Conservation (phyloP, 129 eudicot genomes). For the Flaveria brownii region DNA sequence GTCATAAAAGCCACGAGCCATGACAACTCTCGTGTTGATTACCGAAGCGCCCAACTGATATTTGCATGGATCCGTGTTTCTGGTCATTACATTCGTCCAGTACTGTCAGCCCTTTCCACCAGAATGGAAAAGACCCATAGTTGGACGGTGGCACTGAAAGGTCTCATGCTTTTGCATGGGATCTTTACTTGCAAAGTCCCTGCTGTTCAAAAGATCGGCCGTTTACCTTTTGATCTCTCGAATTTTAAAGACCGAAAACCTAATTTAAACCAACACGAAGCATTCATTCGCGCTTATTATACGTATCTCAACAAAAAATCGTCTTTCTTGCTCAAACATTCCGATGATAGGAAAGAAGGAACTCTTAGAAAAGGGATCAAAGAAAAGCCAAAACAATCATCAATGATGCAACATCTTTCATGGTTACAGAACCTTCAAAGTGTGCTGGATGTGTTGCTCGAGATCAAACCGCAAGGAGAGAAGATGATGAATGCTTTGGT, state of each 20-base stretch:
- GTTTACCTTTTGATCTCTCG: conserved; percentile 75
- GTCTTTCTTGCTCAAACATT: conserved; percentile 28
- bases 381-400: conserved; percentile 16
- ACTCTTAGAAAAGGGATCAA: conserved; percentile 26
- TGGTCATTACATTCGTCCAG: conserved; percentile 46
- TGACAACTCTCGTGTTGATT: conserved; percentile 47
- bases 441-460: conserved; percentile 59
- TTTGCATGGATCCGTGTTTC: conserved; percentile 62
- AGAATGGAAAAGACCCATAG: conserved; percentile 56
- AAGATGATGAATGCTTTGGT: conserved; percentile 42
- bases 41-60: conserved; percentile 48
- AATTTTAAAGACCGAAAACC: conserved; percentile 48
- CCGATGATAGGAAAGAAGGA: conserved; percentile 29
- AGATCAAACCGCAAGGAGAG: conserved; percentile 44
- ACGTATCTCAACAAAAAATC: conserved; percentile 63
- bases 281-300: conserved; percentile 62
- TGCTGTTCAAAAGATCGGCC: conserved; percentile 53
- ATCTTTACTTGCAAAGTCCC: conserved; percentile 54
- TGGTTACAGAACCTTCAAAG: conserved; percentile 57
- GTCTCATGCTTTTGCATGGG: conserved; percentile 67
- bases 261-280: conserved; percentile 34
- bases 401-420: conserved; percentile 42
- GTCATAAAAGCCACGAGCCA: conserved; percentile 81
- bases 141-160: conserved; percentile 78
- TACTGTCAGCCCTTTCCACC: conserved; percentile 41